Base-by-base conservation (phyloP, 768 basidiomycete genomes). In the Leucosporidium creatinivorum region DNA sequence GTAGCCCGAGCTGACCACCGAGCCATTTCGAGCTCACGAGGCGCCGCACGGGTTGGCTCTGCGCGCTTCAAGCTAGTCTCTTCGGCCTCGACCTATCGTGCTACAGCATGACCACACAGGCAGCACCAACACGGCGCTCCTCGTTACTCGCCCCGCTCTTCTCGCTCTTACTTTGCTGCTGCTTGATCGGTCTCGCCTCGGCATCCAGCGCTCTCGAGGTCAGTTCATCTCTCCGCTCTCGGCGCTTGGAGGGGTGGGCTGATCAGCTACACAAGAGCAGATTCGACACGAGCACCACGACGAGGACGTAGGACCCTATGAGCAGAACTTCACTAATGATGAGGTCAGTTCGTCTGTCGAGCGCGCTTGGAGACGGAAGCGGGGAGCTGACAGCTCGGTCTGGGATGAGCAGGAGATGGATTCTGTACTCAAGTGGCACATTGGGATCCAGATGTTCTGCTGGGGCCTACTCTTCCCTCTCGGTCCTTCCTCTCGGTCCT, bases 391-490 rank as follows among this genome's bases (percentile, higher is more conserved):
- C n/a, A n/a, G n/a, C n/a, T n/a, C n/a, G n/a, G n/a, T n/a, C n/a
- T 44, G 39, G 4, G 39, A 44, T 44, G 25, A n/a, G n/a, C 31
- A 65, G 65, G 86, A 89, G 1, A 82, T 91, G 13, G 92, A 96
- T 77, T 76, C 84, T 18, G 84, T 89, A 36, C 82, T 94, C 31
- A 89, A 86, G 84, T 83, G 91, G 26, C 92, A 94, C 76, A 91
- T 93, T 61, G 80, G 82, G 39, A 77, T 94, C 18, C 93, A 96
- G 73, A 84, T 83, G 4, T 73, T 82, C 12, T 85, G 89, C 7
- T 94, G 93, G 93, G 91, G 90, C 5, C 73, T 94, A 3, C 75
- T 92, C 39, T 96, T 94, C 75, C 93, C 93, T 0, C 81, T 86
- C 10, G 93, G 69, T 58, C 7, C 19, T 51, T 23, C 21, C 33